phyloP scores from a whole-genome alignment of 1,284 basidiomycete species.

The Apiotrichum akiyoshidainum region DNA sequence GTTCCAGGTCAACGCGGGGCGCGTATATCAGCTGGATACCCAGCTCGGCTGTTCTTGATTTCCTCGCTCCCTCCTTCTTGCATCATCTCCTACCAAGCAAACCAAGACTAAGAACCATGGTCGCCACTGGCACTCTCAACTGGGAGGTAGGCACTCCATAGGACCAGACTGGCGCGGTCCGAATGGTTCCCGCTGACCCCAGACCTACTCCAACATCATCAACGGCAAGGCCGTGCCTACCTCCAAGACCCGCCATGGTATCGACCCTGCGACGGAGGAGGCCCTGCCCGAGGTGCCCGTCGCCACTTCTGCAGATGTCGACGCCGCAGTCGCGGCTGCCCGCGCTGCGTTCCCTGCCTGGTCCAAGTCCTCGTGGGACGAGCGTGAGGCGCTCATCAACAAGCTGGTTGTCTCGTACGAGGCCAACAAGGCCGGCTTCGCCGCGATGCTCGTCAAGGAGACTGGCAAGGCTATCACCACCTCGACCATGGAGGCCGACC shows the following conservation, averaged over 20 bases:
- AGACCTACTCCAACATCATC: conserved; percentile 73
- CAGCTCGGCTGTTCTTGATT: too few species aligned
- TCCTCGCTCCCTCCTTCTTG: too few species aligned
- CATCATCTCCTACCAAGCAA: too few species aligned
- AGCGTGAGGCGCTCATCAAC: conserved; percentile 31
- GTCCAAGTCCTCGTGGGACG: conserved; percentile 64
- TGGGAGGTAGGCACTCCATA: not conserved
- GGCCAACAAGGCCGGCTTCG: conserved; percentile 38
- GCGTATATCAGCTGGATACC: not conserved
- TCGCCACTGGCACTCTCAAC: not conserved
- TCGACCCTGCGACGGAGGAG: conserved; percentile 80
- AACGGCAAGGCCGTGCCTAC: conserved; percentile 73
- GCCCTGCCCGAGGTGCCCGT: conserved; percentile 78
- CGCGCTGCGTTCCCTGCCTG: conserved; percentile 71
- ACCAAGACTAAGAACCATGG: not conserved
- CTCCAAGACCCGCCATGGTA: conserved; percentile 67
- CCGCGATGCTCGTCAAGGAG: conserved; percentile 56
- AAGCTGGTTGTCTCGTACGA: conserved; percentile 33
- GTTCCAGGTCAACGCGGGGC: too few species aligned
- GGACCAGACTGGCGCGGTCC: not conserved
- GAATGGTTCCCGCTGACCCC: conserved; percentile 66
- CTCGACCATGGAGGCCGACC: conserved; percentile 71
- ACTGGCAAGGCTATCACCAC: conserved; percentile 85
- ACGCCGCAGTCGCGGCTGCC: conserved; percentile 76
- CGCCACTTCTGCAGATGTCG: conserved; percentile 75